Conservation (phyloP, 371 early-diverging fungal genomes). For the Gilbertella persicaria region DNA sequence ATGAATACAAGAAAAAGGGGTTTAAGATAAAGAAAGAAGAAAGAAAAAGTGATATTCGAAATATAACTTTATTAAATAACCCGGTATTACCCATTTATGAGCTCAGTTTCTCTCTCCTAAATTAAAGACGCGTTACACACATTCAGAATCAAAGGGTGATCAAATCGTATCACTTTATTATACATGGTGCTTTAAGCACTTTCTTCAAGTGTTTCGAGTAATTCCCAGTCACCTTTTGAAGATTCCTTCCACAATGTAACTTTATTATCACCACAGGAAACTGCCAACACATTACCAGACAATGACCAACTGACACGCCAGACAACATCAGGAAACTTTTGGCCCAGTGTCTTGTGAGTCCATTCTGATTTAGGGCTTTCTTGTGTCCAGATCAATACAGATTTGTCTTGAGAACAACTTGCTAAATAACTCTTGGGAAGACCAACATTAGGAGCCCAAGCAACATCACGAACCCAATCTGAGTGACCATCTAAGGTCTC, state of each 20-base stretch:
- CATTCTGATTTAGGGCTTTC: constrained; percentile 71
- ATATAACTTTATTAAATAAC: too few relatives aligned
- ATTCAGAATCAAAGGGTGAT: neutral
- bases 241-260: constrained; percentile 94
- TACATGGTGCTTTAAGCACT: constrained; percentile 39
- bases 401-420: constrained; percentile 94
- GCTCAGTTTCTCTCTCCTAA: too few relatives aligned
- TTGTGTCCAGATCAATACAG: constrained; percentile 95
- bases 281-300: constrained; percentile 92
- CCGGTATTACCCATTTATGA: too few relatives aligned
- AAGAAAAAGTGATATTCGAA: too few relatives aligned
- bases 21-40: constrained; percentile 3
- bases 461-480: constrained; percentile 99
- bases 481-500: constrained; percentile 87
- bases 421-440: constrained; percentile 88
- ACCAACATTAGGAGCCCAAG: constrained; percentile 96
- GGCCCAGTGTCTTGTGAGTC: constrained; percentile 73
- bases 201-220: constrained; percentile 74
- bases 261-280: constrained; percentile 93
- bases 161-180: neutral
- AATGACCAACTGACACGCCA: constrained; percentile 97
- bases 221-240: constrained; percentile 88
- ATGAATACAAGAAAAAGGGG: neutral
- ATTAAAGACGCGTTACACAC: too few relatives aligned
- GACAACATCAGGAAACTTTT: constrained; percentile 94